A percentile compares a stretch with the other conserved stretches of the same genome.
Evolutionary conservation across 2,329 filamentous ascomycete genomes (phyloP).

Genomic region (Sordariomycetes sp.): DNA sequence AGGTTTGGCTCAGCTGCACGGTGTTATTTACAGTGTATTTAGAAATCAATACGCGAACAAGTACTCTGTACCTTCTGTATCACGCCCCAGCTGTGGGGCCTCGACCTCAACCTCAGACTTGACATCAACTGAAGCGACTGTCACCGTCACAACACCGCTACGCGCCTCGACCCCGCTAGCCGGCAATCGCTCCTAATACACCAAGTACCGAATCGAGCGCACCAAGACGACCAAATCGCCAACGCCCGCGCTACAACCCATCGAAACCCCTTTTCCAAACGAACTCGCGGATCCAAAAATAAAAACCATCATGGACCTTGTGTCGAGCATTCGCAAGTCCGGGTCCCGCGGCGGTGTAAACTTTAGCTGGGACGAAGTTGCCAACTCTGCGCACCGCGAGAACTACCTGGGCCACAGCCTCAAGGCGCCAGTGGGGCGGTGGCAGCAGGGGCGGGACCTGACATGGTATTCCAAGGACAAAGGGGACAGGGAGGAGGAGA

Average conservation of each 20-base stretch:
- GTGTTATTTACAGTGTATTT: too few relatives aligned
- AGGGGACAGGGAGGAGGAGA: slow-evolving; percentile 27
- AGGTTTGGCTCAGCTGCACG: too few relatives aligned
- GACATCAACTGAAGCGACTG: too few relatives aligned
- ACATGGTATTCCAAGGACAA: slow-evolving; percentile 51
- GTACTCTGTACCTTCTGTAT: too few relatives aligned
- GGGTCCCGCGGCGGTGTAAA: slow-evolving; percentile 89
- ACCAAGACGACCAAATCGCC: neutral
- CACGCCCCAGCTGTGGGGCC: too few relatives aligned
- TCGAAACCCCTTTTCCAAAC: neutral
- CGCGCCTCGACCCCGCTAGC: too few relatives aligned
- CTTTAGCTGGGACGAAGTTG: slow-evolving; percentile 94
- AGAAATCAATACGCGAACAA: too few relatives aligned
- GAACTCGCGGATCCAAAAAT: neutral
- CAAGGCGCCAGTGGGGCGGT: slow-evolving; percentile 84
- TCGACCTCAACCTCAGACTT: too few relatives aligned
- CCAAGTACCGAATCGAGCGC: neutral
- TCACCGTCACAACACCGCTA: too few relatives aligned
- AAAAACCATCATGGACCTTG: slow-evolving; percentile 86
- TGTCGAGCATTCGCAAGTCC: slow-evolving; percentile 79
- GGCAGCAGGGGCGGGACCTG: slow-evolving; percentile 66
- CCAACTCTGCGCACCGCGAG: slow-evolving; percentile 75
- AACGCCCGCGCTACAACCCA: neutral
- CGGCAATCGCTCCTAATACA: neutral
- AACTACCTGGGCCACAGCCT: slow-evolving; percentile 81